Percentiles rank a stretch among this genome's conserved stretches.
These are phyloP conservation scores for Mycena floridula DNA, from an alignment of 768 basidiomycete genomes.

Conservation along the genomic window DNA sequence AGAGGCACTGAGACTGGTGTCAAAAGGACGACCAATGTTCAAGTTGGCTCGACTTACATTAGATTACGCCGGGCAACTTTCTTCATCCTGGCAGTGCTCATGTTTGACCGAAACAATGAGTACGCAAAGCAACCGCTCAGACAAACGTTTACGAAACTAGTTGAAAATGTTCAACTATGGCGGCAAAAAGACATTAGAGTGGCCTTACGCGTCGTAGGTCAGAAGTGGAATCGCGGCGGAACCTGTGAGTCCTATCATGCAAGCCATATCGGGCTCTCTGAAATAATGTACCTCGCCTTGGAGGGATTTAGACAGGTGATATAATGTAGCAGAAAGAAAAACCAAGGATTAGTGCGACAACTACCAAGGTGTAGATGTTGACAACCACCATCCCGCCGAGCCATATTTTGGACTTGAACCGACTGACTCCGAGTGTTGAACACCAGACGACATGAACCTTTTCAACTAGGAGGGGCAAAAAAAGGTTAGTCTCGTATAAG, in stretches of 20 bases:
- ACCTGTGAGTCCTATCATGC: constrained; percentile 40
- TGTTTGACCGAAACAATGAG: constrained; percentile 31
- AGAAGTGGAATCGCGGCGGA: constrained; percentile 38
- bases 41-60: too few species aligned
- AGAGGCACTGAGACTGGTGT: constrained; percentile 30
- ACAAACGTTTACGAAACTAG: constrained; percentile 28
- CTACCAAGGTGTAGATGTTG: constrained; percentile 30
- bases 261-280: constrained; percentile 26
- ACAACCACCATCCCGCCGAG: constrained; percentile 31
- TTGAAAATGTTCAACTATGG: too few species aligned
- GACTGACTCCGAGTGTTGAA: constrained; percentile 20
- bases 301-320: not conserved
- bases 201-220: constrained; percentile 39
- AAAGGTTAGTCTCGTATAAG: not conserved
- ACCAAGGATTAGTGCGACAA: constrained; percentile 33
- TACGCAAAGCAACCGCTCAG: constrained; percentile 39
- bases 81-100: constrained; percentile 27
- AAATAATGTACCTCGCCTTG: constrained; percentile 31
- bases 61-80: constrained; percentile 35
- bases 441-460: constrained; percentile 42
- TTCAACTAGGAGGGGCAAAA: constrained; percentile 33
- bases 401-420: constrained; percentile 36
- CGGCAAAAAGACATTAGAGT: not conserved
- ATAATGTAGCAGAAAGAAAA: constrained; percentile 5
- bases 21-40: not conserved